Evolutionary conservation across 176 grass and related monocot species (phyloP), one percentile per base, ranked within the genome.

Genomic region (Alloteropsis semialata): DNA sequence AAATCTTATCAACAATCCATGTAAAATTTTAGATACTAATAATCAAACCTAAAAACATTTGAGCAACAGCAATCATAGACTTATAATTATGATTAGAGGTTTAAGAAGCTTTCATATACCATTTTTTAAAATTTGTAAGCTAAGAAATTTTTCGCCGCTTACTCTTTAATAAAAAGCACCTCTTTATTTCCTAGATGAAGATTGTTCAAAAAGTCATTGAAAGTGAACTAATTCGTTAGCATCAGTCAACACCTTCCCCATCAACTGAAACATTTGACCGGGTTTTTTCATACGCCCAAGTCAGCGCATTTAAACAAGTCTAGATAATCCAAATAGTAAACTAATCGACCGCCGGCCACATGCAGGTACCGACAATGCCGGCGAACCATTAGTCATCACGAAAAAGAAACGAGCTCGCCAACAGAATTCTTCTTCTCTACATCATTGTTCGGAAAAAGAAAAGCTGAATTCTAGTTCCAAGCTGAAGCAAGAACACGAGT

Each of bases 171-270:
- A 36, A 22, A 30, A 43, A 72, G 21, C 3, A 33, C 9, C 27
- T 6, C 57, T 30, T 82, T 25, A 4, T 41, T 48, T 27, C 12
- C 34, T 32, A 34, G 28, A 30, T 33, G 19, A 59, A 34, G 38
- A 72, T 41, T 57, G 33, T 76, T 57, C 21, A 57, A 2, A 62
- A 43, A 48, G 43, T 48, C 27, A 45, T 13, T 66, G 25, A 54
- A 85, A 61, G 41, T 1, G 3, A 21, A 39, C 2, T 18, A 36
- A 74, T 67, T 84, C 50, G 49, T 77, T 87, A 78, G 59, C 42
- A 65, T 59, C 62, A 56, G 55, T 76, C 83, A 86, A 82, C 71
- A 85, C 53, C 70, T 81, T 76, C 55, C 54, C 43, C 12, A 2
- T 27, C 65, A 14, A 37, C 5, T 48, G n/a, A 7, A 71, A 38